Percentiles rank a stretch among this genome's conserved stretches.
These are phyloP conservation scores for Stevia rebaudiana DNA, from an alignment of 140 eudicot species.

Conservation along the genomic window DNA sequence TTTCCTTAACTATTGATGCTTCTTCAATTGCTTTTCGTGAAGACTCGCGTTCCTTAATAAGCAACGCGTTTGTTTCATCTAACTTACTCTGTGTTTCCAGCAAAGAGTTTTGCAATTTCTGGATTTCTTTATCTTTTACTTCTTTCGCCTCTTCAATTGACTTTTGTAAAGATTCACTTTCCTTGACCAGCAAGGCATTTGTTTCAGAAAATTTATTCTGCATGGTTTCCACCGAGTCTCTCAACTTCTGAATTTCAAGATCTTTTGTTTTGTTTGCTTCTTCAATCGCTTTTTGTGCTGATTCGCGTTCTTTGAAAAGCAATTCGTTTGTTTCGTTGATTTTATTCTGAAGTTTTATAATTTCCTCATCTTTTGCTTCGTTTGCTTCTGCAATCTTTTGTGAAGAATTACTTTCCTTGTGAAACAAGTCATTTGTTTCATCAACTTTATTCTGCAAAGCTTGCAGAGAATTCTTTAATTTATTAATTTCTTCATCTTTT, in stretches of 20 bases:
- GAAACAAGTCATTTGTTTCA: slow-evolving; percentile 45
- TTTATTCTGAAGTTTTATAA: slow-evolving; percentile 29
- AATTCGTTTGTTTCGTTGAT: slow-evolving; percentile 48
- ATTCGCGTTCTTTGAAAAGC: slow-evolving; percentile 56
- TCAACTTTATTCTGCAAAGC: slow-evolving; percentile 49
- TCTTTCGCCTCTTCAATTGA: slow-evolving; percentile 62
- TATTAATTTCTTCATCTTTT: slow-evolving; percentile 58
- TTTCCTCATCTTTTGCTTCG: slow-evolving; percentile 19
- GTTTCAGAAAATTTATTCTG: slow-evolving; percentile 60
- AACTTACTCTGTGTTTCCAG: slow-evolving; percentile 61
- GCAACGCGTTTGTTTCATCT: slow-evolving; percentile 61
- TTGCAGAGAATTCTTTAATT: slow-evolving; percentile 55
- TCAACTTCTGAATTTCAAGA: slow-evolving; percentile 58
- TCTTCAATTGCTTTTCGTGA: slow-evolving; percentile 72
- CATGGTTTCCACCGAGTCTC: slow-evolving; percentile 48
- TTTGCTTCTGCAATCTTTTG: slow-evolving; percentile 54
- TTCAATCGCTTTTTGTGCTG: slow-evolving; percentile 66
- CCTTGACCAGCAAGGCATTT: slow-evolving; percentile 50
- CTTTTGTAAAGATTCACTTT: slow-evolving; percentile 62
- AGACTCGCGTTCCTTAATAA: slow-evolving; percentile 67
- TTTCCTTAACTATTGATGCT: slow-evolving; percentile 62
- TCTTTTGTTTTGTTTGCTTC: slow-evolving; percentile 72
- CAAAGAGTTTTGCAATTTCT: slow-evolving; percentile 60
- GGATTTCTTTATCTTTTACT: slow-evolving; percentile 64
- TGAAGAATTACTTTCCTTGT: slow-evolving; percentile 53